These are phyloP conservation scores for Microcos paniculata DNA, from an alignment of 345 rosid genomes.

Conservation along the genomic window DNA sequence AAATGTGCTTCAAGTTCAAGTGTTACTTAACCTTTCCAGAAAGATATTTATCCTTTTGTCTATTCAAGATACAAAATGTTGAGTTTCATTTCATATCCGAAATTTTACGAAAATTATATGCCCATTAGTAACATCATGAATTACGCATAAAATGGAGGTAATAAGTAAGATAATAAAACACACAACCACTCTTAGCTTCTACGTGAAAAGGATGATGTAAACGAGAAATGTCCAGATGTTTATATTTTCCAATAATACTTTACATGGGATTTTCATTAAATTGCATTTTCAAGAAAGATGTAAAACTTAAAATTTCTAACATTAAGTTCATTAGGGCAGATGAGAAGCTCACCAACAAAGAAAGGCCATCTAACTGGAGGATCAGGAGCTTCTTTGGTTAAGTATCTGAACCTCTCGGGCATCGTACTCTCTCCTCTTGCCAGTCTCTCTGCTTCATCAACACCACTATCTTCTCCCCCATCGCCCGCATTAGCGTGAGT, in stretches of 20 bases:
- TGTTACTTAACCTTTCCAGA: background rate
- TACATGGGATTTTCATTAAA: background rate
- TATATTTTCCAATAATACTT: background rate
- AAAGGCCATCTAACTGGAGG: conserved; percentile 76
- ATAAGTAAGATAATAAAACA: background rate
- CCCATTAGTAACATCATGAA: background rate
- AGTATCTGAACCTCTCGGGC: conserved; percentile 84
- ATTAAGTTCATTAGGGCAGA: background rate
- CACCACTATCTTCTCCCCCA: conserved; percentile 23
- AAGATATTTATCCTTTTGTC: background rate
- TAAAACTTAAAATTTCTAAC: background rate
- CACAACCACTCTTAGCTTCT: background rate
- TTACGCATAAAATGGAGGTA: background rate
- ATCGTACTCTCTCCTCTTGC: conserved; percentile 74
- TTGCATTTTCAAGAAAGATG: background rate
- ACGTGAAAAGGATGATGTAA: background rate
- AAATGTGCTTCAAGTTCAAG: background rate
- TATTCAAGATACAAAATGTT: background rate
- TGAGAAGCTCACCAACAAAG: conserved; percentile 61
- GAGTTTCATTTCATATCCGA: background rate
- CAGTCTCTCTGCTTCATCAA: conserved; percentile 52
- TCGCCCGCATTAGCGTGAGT: conserved; percentile 39
- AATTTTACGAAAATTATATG: background rate
- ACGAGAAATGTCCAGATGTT: background rate
- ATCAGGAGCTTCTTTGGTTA: conserved; percentile 80